Percentiles rank a stretch among this genome's conserved stretches.
Evolutionary conservation across 805 yeast species (phyloP).

Genomic region (Clavispora vitiphila): DNA sequence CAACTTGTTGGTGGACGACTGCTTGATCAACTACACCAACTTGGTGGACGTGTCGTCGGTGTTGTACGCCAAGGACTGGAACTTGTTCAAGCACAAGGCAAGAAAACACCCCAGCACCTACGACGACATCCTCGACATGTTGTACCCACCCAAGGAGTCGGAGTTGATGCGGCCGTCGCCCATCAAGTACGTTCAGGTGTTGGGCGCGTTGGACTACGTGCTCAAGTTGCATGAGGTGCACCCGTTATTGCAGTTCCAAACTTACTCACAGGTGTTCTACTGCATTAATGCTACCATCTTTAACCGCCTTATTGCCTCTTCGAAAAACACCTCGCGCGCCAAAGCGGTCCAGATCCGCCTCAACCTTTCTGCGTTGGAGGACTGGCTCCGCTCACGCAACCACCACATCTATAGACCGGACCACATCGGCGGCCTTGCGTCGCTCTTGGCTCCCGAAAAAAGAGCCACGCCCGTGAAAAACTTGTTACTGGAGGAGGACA

Average conservation of each 20-base stretch:
- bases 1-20: conserved; percentile 53
- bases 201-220: conserved; percentile 85
- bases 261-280: conserved; percentile 70
- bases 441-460: conserved; percentile 11
- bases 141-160: conserved; percentile 79
- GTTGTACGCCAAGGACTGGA: conserved; percentile 68
- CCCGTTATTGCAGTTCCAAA: conserved; percentile 70
- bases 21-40: conserved; percentile 69
- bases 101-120: conserved; percentile 46
- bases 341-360: conserved; percentile 87
- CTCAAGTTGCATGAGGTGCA: conserved; percentile 77
- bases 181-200: conserved; percentile 71
- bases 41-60: conserved; percentile 79
- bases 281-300: conserved; percentile 72
- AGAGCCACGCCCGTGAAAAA: conserved; percentile 14
- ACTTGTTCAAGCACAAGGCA: conserved; percentile 41
- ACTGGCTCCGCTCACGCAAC: conserved; percentile 81
- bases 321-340: conserved; percentile 70
- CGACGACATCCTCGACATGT: conserved; percentile 68
- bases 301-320: conserved; percentile 63
- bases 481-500: conserved; percentile 18
- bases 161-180: conserved; percentile 90
- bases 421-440: conserved; percentile 23
- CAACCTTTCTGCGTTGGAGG: conserved; percentile 81
- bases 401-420: conserved; percentile 37